These are phyloP conservation scores for Chytridium lagenaria DNA, from an alignment of 371 early-diverging fungal species.

Conservation along the genomic window DNA sequence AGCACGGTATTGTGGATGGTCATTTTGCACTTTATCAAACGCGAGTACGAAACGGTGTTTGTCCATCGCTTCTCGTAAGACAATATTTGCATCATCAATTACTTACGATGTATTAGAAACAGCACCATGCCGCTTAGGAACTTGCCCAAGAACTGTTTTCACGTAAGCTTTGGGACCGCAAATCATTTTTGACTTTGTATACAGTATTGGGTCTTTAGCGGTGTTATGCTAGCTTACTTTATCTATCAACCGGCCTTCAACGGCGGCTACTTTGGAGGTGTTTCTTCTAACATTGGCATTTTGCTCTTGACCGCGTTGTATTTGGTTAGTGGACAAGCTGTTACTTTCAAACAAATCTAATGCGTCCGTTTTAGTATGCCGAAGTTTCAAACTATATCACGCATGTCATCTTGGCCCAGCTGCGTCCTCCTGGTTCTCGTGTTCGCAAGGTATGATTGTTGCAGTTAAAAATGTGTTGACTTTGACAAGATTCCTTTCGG, in stretches of 20 bases:
- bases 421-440: constrained; percentile 90
- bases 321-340: constrained; percentile 58
- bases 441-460: constrained; percentile 63
- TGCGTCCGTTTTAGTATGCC: constrained; percentile 43
- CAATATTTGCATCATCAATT: not conserved
- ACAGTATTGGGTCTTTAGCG: constrained; percentile 87
- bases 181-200: not conserved
- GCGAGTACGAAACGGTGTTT: constrained; percentile 92
- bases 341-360: not conserved
- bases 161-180: constrained; percentile 48
- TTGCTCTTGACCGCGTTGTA: constrained; percentile 68
- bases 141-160: constrained; percentile 93
- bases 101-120: constrained; percentile 37
- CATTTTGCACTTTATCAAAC: constrained; percentile 89
- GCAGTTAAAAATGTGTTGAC: not conserved
- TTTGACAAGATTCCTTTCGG: constrained; percentile 81
- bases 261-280: constrained; percentile 34
- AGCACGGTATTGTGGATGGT: constrained; percentile 70
- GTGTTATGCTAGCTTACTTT: constrained; percentile 84
- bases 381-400: constrained; percentile 86
- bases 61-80: constrained; percentile 83
- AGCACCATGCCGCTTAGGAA: constrained; percentile 94
- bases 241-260: constrained; percentile 47
- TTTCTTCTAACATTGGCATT: constrained; percentile 61
- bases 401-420: constrained; percentile 86